Conservation (phyloP, 257 asterid species). For the Mentha longifolia region DNA sequence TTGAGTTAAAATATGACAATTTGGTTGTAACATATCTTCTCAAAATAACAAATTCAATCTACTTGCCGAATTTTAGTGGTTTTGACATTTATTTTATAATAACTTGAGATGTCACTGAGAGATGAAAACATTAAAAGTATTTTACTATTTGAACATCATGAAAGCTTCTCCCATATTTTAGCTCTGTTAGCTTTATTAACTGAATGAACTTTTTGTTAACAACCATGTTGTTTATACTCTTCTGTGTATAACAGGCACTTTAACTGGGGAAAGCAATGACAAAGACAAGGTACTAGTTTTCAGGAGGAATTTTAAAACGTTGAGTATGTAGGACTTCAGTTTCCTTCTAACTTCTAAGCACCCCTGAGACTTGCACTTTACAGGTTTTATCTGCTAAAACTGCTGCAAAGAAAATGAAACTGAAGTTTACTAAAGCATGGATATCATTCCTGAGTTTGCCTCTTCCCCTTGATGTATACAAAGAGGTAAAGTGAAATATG, state of each 20-base stretch:
- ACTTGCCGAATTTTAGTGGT: neutral
- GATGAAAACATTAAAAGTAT: neutral
- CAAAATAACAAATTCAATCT: neutral
- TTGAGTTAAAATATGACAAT: slow-evolving; percentile 4
- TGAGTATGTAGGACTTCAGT: slow-evolving; percentile 10
- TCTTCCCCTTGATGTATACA: slow-evolving; percentile 88
- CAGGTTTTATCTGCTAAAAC: slow-evolving; percentile 62
- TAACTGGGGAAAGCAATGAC: slow-evolving; percentile 46
- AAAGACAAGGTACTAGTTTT: slow-evolving; percentile 40
- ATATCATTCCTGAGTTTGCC: slow-evolving; percentile 80
- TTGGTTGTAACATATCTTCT: slow-evolving; percentile 13
- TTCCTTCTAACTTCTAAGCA: slow-evolving; percentile 22
- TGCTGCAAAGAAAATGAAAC: slow-evolving; percentile 77
- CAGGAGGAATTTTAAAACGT: slow-evolving; percentile 13
- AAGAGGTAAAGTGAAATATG: slow-evolving; percentile 61
- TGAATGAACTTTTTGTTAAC: slow-evolving; percentile 14
- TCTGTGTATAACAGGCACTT: slow-evolving; percentile 52
- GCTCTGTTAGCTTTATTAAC: slow-evolving; percentile 15
- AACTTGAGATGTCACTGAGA: slow-evolving; percentile 7
- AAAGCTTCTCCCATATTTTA: slow-evolving; percentile 1
- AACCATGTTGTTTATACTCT: slow-evolving; percentile 14
- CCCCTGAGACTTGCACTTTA: slow-evolving; percentile 25
- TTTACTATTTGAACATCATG: slow-evolving; percentile 17
- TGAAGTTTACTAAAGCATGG: slow-evolving; percentile 89
- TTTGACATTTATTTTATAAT: slow-evolving; percentile 5